These are phyloP conservation scores for Cytospora mali DNA, from an alignment of 2,329 filamentous ascomycete species.

Conservation along the genomic window DNA sequence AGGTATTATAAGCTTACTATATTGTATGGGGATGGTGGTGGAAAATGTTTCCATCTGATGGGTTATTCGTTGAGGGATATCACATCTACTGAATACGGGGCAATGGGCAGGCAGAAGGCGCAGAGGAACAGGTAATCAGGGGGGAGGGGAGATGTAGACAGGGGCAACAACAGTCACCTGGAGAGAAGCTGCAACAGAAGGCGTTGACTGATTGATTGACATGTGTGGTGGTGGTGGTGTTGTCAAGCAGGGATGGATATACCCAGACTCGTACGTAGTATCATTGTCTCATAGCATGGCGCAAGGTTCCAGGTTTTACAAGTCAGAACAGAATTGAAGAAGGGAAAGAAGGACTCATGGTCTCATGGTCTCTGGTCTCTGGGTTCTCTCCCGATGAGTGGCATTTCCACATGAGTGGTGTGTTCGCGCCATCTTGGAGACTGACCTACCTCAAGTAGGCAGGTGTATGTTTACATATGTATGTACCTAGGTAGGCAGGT, in stretches of 20 bases:
- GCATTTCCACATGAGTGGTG: too few species aligned
- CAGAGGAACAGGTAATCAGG: background rate
- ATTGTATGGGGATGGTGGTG: background rate
- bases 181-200: background rate
- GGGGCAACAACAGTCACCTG: background rate
- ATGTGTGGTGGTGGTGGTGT: background rate
- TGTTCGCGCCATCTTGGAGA: too few species aligned
- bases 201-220: constrained; percentile 12
- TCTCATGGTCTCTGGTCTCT: too few species aligned
- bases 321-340: background rate
- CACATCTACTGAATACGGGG: constrained; percentile 19
- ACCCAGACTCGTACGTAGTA: constrained; percentile 5
- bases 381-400: too few species aligned
- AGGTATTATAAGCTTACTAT: background rate
- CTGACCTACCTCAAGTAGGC: too few species aligned
- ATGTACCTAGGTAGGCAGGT: too few species aligned
- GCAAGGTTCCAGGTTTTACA: background rate
- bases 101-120: constrained; percentile 1
- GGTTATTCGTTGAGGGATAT: constrained; percentile 18
- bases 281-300: constrained; percentile 18
- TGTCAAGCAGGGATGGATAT: constrained; percentile 6
- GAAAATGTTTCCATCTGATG: constrained; percentile 11
- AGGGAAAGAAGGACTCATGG: too few species aligned
- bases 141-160: background rate
- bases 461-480: too few species aligned